These are phyloP conservation scores for Fusarium denticulatum DNA, from an alignment of 2,329 filamentous ascomycete species.

Conservation along the genomic window DNA sequence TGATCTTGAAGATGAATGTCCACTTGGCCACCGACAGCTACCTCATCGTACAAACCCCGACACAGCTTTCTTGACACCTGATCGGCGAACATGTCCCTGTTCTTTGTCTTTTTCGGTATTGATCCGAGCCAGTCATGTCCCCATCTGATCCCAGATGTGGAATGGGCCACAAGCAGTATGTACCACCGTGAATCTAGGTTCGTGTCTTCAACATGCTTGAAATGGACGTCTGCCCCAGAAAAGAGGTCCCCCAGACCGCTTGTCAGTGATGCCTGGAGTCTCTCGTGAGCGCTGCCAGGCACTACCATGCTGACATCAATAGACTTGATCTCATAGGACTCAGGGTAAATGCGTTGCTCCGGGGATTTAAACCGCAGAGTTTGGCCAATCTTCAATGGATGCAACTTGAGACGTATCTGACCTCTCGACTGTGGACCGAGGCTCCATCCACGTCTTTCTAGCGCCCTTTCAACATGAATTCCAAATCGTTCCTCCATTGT, in stretches of 20 bases:
- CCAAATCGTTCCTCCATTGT: conserved; percentile 61
- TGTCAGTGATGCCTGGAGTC: conserved; percentile 53
- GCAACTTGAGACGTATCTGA: conserved; percentile 54
- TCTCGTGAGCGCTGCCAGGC: conserved; percentile 55
- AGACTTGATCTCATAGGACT: conserved; percentile 51
- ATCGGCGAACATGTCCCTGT: conserved; percentile 45
- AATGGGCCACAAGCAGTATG: conserved; percentile 65
- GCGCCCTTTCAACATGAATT: conserved; percentile 55
- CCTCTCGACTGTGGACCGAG: conserved; percentile 55
- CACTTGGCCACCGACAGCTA: conserved; percentile 56
- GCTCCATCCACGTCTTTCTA: conserved; percentile 63
- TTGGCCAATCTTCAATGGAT: conserved; percentile 48
- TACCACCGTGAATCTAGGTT: conserved; percentile 62
- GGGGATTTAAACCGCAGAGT: conserved; percentile 50
- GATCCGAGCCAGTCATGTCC: conserved; percentile 58
- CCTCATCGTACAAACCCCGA: conserved; percentile 57
- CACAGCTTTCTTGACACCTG: conserved; percentile 59
- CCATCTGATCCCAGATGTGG: conserved; percentile 56
- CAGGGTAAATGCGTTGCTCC: conserved; percentile 31
- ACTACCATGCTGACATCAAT: conserved; percentile 64
- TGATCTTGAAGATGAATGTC: conserved; percentile 71
- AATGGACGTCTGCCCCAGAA: conserved; percentile 55
- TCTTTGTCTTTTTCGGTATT: conserved; percentile 53
- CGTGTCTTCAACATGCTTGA: conserved; percentile 62
- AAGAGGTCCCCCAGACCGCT: conserved; percentile 54